Evolutionary conservation across 352 stramenopile genomes (phyloP).

Genomic region (Discostella stelligera): DNA sequence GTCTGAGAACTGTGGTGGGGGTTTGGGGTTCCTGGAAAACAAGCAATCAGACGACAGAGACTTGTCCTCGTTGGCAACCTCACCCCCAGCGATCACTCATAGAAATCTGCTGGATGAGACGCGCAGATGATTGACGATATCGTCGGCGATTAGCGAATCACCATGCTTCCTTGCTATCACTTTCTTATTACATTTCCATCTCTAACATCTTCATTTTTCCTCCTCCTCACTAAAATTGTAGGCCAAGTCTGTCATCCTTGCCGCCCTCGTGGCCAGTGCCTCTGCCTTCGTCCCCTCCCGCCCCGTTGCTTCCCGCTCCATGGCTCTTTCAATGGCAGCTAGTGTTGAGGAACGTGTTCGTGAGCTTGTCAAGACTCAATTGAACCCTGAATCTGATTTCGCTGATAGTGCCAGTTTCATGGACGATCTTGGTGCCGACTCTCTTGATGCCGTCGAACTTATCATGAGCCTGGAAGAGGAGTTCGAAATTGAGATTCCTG

Average conservation of each 20-base stretch:
- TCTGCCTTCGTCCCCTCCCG: conserved; percentile 64
- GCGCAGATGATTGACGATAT: neutral
- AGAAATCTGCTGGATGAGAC: neutral
- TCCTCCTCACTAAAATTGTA: neutral
- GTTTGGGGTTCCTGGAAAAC: neutral
- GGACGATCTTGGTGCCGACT: conserved; percentile 97
- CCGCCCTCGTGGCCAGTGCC: conserved; percentile 61
- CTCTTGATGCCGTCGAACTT: conserved; percentile 93
- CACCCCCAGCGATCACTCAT: neutral
- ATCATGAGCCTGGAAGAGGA: conserved; percentile 99
- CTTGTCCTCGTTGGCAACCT: neutral
- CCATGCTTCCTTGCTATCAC: neutral
- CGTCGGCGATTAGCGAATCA: neutral
- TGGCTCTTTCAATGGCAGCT: conserved; percentile 37
- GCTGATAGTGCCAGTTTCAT: conserved; percentile 89
- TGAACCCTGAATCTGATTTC: conserved; percentile 43
- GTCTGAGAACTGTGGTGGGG: neutral
- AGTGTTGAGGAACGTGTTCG: conserved; percentile 52
- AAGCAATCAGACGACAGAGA: neutral
- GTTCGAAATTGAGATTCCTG: conserved; percentile 93
- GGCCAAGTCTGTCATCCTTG: conserved; percentile 61
- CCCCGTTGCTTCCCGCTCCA: conserved; percentile 22
- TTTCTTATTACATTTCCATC: neutral
- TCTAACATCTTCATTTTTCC: neutral
- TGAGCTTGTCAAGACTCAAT: conserved; percentile 50